These are phyloP conservation scores for Schizonepeta tenuifolia DNA, from an alignment of 257 asterid species.

Conservation along the genomic window DNA sequence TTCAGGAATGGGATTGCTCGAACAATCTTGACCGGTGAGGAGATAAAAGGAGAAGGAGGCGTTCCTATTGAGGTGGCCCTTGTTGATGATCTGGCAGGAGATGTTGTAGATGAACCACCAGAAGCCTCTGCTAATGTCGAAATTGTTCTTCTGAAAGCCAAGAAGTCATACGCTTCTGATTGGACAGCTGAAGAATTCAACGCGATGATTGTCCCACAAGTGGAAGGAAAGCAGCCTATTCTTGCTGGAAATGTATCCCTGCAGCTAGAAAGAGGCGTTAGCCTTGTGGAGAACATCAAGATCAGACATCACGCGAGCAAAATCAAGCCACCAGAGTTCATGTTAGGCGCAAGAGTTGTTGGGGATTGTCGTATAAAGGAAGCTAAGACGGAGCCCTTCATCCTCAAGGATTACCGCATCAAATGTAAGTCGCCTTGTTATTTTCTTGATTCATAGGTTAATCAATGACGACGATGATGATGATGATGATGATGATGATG, in stretches of 20 bases:
- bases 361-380: conserved; percentile 36
- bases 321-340: conserved; percentile 36
- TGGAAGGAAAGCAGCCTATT: conserved; percentile 45
- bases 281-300: conserved; percentile 34
- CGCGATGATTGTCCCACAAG: conserved; percentile 29
- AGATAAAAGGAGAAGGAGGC: conserved; percentile 46
- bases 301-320: conserved; percentile 35
- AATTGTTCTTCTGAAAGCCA: conserved; percentile 46
- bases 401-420: conserved; percentile 41
- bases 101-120: not conserved
- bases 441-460: not conserved
- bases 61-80: conserved; percentile 38
- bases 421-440: conserved; percentile 41
- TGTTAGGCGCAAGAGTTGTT: conserved; percentile 47
- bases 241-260: conserved; percentile 44
- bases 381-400: conserved; percentile 49
- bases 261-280: conserved; percentile 44
- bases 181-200: conserved; percentile 42
- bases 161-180: conserved; percentile 27
- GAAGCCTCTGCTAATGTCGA: conserved; percentile 37
- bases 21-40: conserved; percentile 43
- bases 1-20: conserved; percentile 38
- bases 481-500: too few species aligned
- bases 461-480: not conserved
- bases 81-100: conserved; percentile 29